Conservation (phyloP, 306 rosid genomes). For the Cucurbita ficifolia region DNA sequence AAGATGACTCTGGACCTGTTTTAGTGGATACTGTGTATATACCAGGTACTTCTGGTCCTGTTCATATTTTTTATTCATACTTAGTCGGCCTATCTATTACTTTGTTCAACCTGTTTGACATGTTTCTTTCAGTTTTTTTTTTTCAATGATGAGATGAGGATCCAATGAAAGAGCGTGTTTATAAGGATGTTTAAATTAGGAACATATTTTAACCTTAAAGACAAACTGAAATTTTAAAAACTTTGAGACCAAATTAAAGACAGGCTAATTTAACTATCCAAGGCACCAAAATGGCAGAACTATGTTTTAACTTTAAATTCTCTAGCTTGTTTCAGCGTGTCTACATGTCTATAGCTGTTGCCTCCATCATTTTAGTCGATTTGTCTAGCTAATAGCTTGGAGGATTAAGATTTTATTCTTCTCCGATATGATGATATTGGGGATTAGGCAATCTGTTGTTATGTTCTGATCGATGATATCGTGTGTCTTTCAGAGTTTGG, state of each 20-base stretch:
- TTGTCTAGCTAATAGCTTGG: background rate
- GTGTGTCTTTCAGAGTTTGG: background rate
- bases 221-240: background rate
- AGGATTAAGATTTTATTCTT: background rate
- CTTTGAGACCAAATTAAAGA: background rate
- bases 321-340: background rate
- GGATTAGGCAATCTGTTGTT: background rate
- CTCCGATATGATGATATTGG: background rate
- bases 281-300: background rate
- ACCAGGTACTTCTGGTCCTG: background rate
- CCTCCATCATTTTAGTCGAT: no score
- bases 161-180: background rate
- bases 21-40: background rate
- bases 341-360: background rate
- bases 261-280: background rate
- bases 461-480: background rate
- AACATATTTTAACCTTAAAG: background rate
- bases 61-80: background rate
- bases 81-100: background rate
- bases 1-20: background rate
- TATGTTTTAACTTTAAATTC: background rate
- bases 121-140: background rate
- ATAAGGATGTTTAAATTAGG: background rate
- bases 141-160: background rate
- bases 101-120: background rate